Percentiles rank a stretch among this genome's conserved stretches.
Evolutionary conservation across 2,329 filamentous ascomycete species (phyloP).

Genomic region (Sporothrix dimorphospora): DNA sequence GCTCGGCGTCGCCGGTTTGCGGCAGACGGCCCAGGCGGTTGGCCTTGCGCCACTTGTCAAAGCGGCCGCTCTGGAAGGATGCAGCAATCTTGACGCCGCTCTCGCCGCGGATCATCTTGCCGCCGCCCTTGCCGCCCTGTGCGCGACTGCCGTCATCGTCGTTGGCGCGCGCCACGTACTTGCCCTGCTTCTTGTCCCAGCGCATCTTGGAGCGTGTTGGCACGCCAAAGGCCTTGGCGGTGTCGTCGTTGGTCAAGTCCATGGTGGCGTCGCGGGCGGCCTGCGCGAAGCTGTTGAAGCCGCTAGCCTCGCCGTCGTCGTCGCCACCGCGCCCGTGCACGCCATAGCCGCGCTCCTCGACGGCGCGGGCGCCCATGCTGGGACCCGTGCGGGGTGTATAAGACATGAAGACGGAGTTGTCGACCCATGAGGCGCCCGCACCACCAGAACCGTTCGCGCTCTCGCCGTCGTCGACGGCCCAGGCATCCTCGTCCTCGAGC

Average conservation of each 20-base stretch:
- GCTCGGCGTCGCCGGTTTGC: constrained; percentile 80
- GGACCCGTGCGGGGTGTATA: constrained; percentile 84
- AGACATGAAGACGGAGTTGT: constrained; percentile 93
- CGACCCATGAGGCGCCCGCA: constrained; percentile 67
- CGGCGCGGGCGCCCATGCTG: constrained; percentile 48
- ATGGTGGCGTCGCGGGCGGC: constrained; percentile 86
- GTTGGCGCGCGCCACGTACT: constrained; percentile 89
- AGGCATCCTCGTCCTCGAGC: constrained; percentile 60
- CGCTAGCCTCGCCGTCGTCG: constrained; percentile 61
- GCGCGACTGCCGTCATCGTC: constrained; percentile 85
- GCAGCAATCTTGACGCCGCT: constrained; percentile 95
- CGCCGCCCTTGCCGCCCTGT: constrained; percentile 45
- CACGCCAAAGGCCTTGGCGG: constrained; percentile 75
- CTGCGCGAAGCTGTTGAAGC: constrained; percentile 73
- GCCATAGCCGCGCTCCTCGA: constrained; percentile 90
- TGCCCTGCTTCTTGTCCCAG: constrained; percentile 96
- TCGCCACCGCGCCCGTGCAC: constrained; percentile 62
- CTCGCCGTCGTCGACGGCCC: constrained; percentile 42
- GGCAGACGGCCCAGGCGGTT: constrained; percentile 81
- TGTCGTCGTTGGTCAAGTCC: constrained; percentile 91
- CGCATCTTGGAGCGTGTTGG: constrained; percentile 76
- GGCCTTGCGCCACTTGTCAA: constrained; percentile 87
- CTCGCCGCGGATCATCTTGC: constrained; percentile 79
- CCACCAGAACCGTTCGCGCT: neutral
- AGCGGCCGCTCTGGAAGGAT: constrained; percentile 88